Conservation (phyloP, 306 rosid genomes). For the Sindora glabra region DNA sequence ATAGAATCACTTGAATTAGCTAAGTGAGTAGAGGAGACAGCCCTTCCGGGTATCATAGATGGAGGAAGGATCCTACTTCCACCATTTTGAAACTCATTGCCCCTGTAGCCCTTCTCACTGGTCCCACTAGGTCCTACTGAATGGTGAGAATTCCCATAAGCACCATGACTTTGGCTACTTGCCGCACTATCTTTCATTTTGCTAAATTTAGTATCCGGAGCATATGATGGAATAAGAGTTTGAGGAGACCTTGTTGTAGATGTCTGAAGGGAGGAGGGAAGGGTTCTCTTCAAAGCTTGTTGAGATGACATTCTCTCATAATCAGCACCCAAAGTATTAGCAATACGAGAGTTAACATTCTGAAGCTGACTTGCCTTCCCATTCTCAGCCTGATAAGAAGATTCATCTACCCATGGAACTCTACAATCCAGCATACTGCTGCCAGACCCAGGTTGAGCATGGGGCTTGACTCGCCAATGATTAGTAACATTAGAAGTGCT, state of each 20-base stretch:
- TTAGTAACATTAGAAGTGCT: slow-evolving; percentile 27
- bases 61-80: slow-evolving; percentile 56
- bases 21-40: slow-evolving; percentile 34
- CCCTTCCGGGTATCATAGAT: slow-evolving; percentile 49
- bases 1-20: slow-evolving; percentile 51
- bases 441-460: slow-evolving; percentile 26
- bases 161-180: slow-evolving; percentile 39
- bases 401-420: slow-evolving; percentile 19
- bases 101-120: slow-evolving; percentile 35
- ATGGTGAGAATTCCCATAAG: slow-evolving; percentile 27
- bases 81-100: slow-evolving; percentile 42
- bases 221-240: slow-evolving; percentile 29
- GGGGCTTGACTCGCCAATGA: slow-evolving; percentile 21
- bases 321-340: slow-evolving; percentile 29
- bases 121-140: slow-evolving; percentile 43
- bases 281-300: slow-evolving; percentile 62
- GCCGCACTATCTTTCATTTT: slow-evolving; percentile 28
- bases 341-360: slow-evolving; percentile 32
- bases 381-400: slow-evolving; percentile 22
- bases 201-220: slow-evolving; percentile 26
- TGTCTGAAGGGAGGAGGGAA: slow-evolving; percentile 39
- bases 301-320: slow-evolving; percentile 55
- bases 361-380: slow-evolving; percentile 38
- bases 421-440: slow-evolving; percentile 31
- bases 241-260: slow-evolving; percentile 42